Evolutionary conservation across 2,329 filamentous ascomycete genomes (phyloP), one percentile per base, ranked within the genome.

Genomic region (Chaetoscypha palmicola): DNA sequence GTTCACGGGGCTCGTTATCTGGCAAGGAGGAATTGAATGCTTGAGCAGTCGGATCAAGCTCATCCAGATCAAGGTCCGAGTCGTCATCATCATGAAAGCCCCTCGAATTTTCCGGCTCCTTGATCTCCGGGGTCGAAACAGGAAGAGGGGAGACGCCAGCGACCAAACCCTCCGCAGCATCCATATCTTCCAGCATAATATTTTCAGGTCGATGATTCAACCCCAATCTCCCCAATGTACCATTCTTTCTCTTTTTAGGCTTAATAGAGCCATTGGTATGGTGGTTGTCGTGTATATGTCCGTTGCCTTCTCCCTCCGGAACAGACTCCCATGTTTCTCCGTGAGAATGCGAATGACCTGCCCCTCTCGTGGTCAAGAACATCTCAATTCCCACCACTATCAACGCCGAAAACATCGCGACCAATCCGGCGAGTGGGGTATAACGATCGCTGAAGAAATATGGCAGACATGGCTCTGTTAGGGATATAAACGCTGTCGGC

Each of bases 371-470:
- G 0, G 88, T 89, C 54, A 97, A 81, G 62, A 89, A 88, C 67
- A 92, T 94, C 64, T 97, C 91, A 41, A 96, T 75, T 2, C 79
- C 77, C 5, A 94, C 86, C 2, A 96, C 89, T 3, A 85, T 68
- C 47, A 94, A 72, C n/a, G 87, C 85, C 9, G 85, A 81, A 8
- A 81, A 64, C 85, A 94, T 91, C 44, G 86, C 84, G 36, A 94
- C 77, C 37, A 92, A 72, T 2, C 89, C 88, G 0, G 87, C 80
- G 62, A 94, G 81, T 4, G 86, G 86, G 36, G 73, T 77, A 62
- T 92, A 94, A n/a, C 77, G 76, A 50, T 83, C 60, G 61, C 77
- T 91, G 76, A 90, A 94, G 60, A 89, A 83, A 45, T 74, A 70
- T 7, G 88, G 86, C 0, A 94, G 77, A 64, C 78, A 82, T 62